These are phyloP conservation scores for Diaporthe vexans DNA, from an alignment of 2,329 filamentous ascomycete genomes.

Conservation along the genomic window DNA sequence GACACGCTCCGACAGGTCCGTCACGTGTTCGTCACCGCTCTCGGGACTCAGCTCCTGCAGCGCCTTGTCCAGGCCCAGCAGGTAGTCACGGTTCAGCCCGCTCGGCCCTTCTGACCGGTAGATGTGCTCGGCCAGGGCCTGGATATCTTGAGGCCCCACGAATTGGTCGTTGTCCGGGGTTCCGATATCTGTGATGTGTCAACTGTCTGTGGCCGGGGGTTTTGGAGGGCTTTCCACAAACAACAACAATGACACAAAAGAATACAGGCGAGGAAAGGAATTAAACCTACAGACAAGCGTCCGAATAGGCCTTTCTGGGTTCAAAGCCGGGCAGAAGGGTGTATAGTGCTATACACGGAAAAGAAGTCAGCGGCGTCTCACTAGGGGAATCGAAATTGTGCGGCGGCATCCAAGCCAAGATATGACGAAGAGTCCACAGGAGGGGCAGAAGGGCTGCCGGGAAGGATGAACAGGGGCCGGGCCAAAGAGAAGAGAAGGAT, in stretches of 20 bases:
- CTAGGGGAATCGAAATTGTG: not conserved
- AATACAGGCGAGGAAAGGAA: not conserved
- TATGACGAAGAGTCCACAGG: not conserved
- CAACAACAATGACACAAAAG: too few relatives aligned
- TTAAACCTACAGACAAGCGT: constrained; percentile 36
- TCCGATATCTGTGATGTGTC: constrained; percentile 89
- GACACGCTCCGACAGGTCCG: constrained; percentile 82
- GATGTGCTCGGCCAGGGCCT: constrained; percentile 85
- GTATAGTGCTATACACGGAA: constrained; percentile 75
- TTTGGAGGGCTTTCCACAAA: not conserved
- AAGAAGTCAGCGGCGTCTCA: constrained; percentile 3
- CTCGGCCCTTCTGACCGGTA: constrained; percentile 82
- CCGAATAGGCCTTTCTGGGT: constrained; percentile 31
- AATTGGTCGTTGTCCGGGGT: constrained; percentile 95
- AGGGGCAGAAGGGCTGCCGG: not conserved
- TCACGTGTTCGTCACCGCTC: constrained; percentile 87
- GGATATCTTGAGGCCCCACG: constrained; percentile 84
- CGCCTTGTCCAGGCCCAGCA: constrained; percentile 83
- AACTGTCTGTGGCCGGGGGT: constrained; percentile 43
- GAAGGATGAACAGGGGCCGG: not conserved
- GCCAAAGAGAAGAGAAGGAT: not conserved
- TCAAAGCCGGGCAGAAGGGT: constrained; percentile 76
- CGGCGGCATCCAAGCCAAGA: not conserved
- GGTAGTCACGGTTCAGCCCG: constrained; percentile 90
- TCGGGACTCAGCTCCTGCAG: constrained; percentile 80